Base-by-base conservation (phyloP, 345 rosid genomes). In the Rhodamnia argentea region DNA sequence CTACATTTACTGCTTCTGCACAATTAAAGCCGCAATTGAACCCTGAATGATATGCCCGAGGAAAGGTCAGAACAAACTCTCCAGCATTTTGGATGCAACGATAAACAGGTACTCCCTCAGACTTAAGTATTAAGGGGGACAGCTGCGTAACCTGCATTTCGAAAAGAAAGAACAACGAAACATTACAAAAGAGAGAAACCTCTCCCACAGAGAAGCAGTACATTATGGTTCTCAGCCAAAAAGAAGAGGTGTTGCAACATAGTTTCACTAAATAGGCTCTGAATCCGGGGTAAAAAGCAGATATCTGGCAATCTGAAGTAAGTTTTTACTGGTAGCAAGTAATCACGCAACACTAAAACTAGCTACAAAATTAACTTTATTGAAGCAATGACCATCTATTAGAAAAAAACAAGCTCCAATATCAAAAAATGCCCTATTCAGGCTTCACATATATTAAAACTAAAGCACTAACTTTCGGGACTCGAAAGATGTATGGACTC, bases 1-100 rank as follows among this genome's bases (percentile, higher is more conserved):
- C 99, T 62, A 96, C 98, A 90, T 98, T 98, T 55, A 98, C 99
- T 59, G 99, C 99, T 92, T 98, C 99, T 2, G 99, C 99, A 88
- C 98, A 98, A 88, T 98, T 98, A 91, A 98, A 98, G 83, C 99
- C 99, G 87, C 89, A 90, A 85, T 96, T 98, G 89, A 98, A 98
- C 85, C 99, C 99, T 7, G 99, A 91, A 94, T 98, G 99, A 91
- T 95, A 98, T 83, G 99, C 99, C 88, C 99, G 94, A 85, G 99
- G 99, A 88, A 98, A 96, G 85, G 99, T 98, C 89, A 98, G 89
- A 84, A 98, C 94, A 88, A 98, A 96, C 91, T 98, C 98, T 91
- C 99, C 99, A 86, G 97, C 87, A 87, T 93, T 94, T 92, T 98
- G 99, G 88, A 92, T 91, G 86, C 99, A 95, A 32, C 99, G 96